Percentiles rank a stretch among this genome's conserved stretches.
Conservation (phyloP, 768 basidiomycete species). For the Cyathus striatus region DNA sequence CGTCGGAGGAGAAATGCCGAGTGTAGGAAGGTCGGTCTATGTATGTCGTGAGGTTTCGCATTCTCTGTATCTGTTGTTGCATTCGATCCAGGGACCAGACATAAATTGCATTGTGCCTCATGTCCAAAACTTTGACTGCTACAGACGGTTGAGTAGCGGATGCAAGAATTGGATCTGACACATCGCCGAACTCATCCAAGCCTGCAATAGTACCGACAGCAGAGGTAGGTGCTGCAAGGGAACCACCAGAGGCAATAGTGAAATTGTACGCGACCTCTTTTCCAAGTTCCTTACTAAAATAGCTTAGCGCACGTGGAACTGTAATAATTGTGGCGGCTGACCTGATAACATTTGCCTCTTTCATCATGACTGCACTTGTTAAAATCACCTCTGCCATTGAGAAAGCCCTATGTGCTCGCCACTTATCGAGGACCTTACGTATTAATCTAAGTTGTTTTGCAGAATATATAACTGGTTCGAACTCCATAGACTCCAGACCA, state of each 20-base stretch:
- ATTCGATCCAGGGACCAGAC: slow-evolving; percentile 89
- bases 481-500: slow-evolving; percentile 54
- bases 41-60: slow-evolving; percentile 89
- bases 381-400: slow-evolving; percentile 90
- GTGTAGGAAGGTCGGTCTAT: slow-evolving; percentile 91
- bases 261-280: slow-evolving; percentile 93
- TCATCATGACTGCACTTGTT: slow-evolving; percentile 77
- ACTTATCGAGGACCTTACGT: slow-evolving; percentile 76
- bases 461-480: slow-evolving; percentile 80
- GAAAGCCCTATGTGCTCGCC: slow-evolving; percentile 81
- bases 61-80: slow-evolving; percentile 83
- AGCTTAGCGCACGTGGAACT: slow-evolving; percentile 1
- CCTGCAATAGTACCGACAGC: slow-evolving; percentile 83
- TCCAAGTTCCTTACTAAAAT: slow-evolving; percentile 70
- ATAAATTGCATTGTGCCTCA: slow-evolving; percentile 81
- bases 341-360: slow-evolving; percentile 96
- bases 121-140: slow-evolving; percentile 88
- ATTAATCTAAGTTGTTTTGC: slow-evolving; percentile 80
- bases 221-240: slow-evolving; percentile 74
- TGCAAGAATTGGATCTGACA: slow-evolving; percentile 75
- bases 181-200: slow-evolving; percentile 88
- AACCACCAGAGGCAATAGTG: slow-evolving; percentile 79
- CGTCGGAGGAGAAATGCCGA: slow-evolving; percentile 89
- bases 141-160: slow-evolving; percentile 78
- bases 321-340: slow-evolving; percentile 27